These are phyloP conservation scores for Microbotryum intermedium DNA, from an alignment of 1,284 basidiomycete genomes.

Conservation along the genomic window DNA sequence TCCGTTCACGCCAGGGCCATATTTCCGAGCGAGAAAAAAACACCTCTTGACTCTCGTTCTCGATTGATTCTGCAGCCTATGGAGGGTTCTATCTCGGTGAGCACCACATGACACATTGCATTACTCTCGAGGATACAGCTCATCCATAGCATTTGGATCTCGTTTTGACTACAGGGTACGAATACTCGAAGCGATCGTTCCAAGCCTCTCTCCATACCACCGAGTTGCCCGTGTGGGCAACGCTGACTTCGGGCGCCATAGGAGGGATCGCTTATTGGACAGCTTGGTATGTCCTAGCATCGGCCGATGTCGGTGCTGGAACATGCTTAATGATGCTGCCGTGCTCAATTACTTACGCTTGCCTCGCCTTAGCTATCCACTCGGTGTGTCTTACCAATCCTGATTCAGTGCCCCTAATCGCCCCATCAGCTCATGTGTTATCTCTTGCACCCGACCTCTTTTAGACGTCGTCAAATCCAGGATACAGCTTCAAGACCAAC, in stretches of 20 bases:
- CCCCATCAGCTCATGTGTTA: not conserved
- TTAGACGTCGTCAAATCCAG: constrained; percentile 84
- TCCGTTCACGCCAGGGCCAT: too few relatives aligned
- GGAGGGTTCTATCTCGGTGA: too few relatives aligned
- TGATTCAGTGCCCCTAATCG: not conserved
- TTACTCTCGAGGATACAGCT: too few relatives aligned
- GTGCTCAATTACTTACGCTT: not conserved
- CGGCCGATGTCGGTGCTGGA: not conserved
- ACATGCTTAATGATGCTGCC: not conserved
- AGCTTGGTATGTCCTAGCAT: constrained; percentile 73
- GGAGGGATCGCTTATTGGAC: constrained; percentile 94
- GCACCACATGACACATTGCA: too few relatives aligned
- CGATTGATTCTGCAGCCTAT: too few relatives aligned
- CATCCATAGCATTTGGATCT: too few relatives aligned
- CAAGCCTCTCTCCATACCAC: constrained; percentile 49
- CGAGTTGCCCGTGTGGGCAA: constrained; percentile 76
- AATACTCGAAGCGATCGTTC: constrained; percentile 75
- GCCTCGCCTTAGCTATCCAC: constrained; percentile 11
- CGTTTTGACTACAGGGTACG: constrained; percentile 54
- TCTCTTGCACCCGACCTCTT: not conserved
- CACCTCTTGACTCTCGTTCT: too few relatives aligned
- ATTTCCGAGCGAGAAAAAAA: too few relatives aligned
- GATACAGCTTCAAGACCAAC: constrained; percentile 66
- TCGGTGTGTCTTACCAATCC: constrained; percentile 10
- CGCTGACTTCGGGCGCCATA: constrained; percentile 73